A percentile compares a stretch with the other conserved stretches of the same genome.
These are phyloP conservation scores for Aureobasidium namibiae DNA, from an alignment of 2,329 filamentous ascomycete species.

Conservation along the genomic window DNA sequence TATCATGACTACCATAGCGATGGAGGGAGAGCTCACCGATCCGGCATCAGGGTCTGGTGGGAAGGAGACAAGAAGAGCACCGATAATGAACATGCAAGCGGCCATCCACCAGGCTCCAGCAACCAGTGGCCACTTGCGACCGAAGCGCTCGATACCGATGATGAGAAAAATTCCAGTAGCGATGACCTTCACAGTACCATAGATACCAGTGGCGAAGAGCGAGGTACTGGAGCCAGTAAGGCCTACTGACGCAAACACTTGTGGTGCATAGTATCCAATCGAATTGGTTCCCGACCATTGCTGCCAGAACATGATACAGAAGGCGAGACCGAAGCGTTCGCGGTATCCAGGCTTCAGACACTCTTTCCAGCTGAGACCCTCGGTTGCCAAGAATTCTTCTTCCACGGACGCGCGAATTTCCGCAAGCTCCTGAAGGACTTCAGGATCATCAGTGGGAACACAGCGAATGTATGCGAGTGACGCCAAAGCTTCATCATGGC, in stretches of 20 bases:
- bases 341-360: constrained; percentile 35
- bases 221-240: constrained; percentile 26
- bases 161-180: constrained; percentile 30
- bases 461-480: constrained; percentile 50
- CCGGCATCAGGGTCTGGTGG: constrained; percentile 33
- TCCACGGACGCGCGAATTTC: constrained; percentile 34
- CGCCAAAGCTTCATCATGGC: constrained; percentile 51
- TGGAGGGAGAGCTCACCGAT: constrained; percentile 28
- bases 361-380: constrained; percentile 36
- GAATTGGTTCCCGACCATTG: constrained; percentile 8
- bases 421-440: constrained; percentile 27
- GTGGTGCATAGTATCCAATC: constrained; percentile 42
- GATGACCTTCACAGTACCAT: constrained; percentile 33
- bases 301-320: constrained; percentile 51
- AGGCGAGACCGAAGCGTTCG: constrained; percentile 54
- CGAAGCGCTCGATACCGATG: constrained; percentile 32
- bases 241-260: constrained; percentile 31
- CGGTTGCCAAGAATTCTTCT: constrained; percentile 32
- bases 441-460: constrained; percentile 21
- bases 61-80: constrained; percentile 32
- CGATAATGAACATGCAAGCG: constrained; percentile 32
- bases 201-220: constrained; percentile 32
- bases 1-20: constrained; percentile 45
- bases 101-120: constrained; percentile 27
- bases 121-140: constrained; percentile 28